phyloP scores from a whole-genome alignment of 2,329 filamentous ascomycete genomes.

The Cytospora mali region DNA sequence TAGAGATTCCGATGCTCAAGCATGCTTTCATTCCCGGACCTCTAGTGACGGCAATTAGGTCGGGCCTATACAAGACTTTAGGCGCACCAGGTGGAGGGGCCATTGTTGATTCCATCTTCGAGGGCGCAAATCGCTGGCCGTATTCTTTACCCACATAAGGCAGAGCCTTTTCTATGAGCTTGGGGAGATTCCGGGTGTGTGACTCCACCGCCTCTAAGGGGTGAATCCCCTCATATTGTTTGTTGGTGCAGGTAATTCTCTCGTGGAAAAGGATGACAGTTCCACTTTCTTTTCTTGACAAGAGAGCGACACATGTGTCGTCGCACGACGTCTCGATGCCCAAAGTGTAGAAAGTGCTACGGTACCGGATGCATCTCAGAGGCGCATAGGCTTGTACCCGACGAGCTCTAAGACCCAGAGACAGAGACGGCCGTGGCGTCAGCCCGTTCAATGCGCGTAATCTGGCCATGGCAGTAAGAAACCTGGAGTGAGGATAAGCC shows the following conservation, averaged over 20 bases:
- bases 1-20: constrained; percentile 75
- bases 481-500: not conserved
- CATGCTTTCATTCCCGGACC: constrained; percentile 87
- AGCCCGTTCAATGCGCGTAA: constrained; percentile 6
- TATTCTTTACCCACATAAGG: constrained; percentile 45
- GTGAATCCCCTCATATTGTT: constrained; percentile 75
- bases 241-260: constrained; percentile 80
- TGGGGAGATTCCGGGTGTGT: constrained; percentile 72
- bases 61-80: constrained; percentile 56
- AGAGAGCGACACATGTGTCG: constrained; percentile 85
- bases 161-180: constrained; percentile 68
- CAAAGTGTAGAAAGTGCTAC: constrained; percentile 49
- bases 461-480: constrained; percentile 9
- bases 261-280: constrained; percentile 71
- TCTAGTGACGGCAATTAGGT: constrained; percentile 86
- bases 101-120: not conserved
- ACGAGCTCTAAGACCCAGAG: not conserved
- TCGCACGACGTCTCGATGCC: constrained; percentile 89
- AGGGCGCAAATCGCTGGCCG: not conserved
- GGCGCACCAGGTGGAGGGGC: constrained; percentile 14
- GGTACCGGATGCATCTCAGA: not conserved
- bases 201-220: constrained; percentile 74
- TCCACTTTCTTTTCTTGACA: constrained; percentile 59
- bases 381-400: not conserved
- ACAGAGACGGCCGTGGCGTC: not conserved